Conservation (phyloP, 306 rosid genomes). For the Rubus parviflorus region DNA sequence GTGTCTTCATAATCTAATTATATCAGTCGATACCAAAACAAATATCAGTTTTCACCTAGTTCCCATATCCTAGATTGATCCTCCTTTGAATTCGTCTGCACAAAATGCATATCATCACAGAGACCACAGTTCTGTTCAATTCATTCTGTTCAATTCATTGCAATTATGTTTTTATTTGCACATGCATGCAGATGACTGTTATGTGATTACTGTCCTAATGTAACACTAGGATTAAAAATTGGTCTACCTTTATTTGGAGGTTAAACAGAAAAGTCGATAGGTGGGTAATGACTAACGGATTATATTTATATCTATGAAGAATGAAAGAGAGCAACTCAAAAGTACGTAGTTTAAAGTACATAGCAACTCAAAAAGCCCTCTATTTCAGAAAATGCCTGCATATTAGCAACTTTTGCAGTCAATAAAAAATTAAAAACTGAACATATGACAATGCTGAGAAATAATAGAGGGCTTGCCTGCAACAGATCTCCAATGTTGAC, state of each 20-base stretch:
- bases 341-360: neutral
- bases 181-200: neutral
- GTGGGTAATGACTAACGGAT: neutral
- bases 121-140: neutral
- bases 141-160: neutral
- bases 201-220: neutral
- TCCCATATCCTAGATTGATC: neutral
- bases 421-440: neutral
- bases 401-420: neutral
- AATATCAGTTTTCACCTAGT: neutral
- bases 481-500: slow-evolving; percentile 40
- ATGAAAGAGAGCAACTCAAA: neutral
- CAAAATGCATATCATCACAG: neutral
- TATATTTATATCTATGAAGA: no score
- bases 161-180: neutral
- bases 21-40: neutral
- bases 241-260: neutral
- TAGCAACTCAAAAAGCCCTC: neutral
- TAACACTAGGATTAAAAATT: neutral
- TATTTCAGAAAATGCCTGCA: neutral
- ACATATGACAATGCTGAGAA: neutral
- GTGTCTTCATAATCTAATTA: neutral
- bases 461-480: slow-evolving; percentile 25
- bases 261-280: neutral
- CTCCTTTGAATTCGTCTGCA: neutral